A percentile compares a stretch with the other conserved stretches of the same genome.
These are phyloP conservation scores for Starmerella sp. DNA, from an alignment of 805 yeast species.

Conservation along the genomic window DNA sequence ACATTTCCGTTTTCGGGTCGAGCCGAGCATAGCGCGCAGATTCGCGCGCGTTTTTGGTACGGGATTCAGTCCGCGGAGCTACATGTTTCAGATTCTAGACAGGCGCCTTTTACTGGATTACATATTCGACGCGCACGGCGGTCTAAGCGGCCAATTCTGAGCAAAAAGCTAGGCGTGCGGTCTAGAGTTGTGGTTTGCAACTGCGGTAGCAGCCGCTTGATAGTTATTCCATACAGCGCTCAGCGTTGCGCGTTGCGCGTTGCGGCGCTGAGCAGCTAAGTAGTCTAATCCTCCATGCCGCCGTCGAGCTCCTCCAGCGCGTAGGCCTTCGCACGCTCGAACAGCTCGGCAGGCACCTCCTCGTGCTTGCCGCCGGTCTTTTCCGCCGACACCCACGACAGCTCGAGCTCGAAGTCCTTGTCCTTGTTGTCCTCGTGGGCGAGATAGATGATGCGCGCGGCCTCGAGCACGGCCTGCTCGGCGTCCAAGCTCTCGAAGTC, in stretches of 20 bases:
- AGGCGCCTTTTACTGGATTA: no score
- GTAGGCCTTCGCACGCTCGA: constrained; percentile 69
- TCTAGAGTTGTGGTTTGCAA: no score
- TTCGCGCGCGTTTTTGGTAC: no score
- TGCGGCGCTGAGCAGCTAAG: no score
- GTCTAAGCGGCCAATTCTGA: no score
- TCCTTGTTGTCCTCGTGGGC: constrained; percentile 98
- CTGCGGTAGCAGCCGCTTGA: no score
- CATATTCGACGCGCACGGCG: no score
- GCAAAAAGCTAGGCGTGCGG: no score
- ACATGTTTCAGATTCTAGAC: no score
- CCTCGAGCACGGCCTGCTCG: constrained; percentile 79
- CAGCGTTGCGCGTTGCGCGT: neutral
- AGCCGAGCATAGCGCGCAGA: neutral
- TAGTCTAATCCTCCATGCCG: constrained; percentile 11
- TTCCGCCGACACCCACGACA: constrained; percentile 72
- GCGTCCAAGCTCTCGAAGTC: constrained; percentile 58
- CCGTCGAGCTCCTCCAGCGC: constrained; percentile 75
- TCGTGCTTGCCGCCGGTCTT: constrained; percentile 65
- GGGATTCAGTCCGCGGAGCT: no score
- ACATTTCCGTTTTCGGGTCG: neutral
- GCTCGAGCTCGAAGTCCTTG: constrained; percentile 89
- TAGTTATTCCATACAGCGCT: no score
- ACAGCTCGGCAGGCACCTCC: constrained; percentile 64
- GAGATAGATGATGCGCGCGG: constrained; percentile 81